Evolutionary conservation across 352 stramenopile genomes (phyloP), one percentile per base, ranked within the genome.

Genomic region (Pythium oligandrum): DNA sequence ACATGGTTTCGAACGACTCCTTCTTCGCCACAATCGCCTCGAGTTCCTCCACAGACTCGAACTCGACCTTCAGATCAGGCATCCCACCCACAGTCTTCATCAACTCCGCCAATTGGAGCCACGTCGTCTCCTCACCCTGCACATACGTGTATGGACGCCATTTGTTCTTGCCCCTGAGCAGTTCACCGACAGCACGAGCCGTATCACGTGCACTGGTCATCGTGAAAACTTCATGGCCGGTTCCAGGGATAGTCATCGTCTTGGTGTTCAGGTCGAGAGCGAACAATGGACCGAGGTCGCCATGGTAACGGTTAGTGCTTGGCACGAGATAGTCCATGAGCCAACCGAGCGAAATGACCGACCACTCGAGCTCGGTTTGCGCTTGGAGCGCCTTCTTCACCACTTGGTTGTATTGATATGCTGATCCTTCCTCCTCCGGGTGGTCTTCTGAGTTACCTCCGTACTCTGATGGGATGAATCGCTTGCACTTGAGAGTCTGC

Each of bases 401-500:
- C 7, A 44, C 36, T 12, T 35, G 4, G 12, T 68, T 55, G 39
- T 52, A 42, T 11, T 58, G 38, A 39, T 70, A 53, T 10, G 50
- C 26, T n/a, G n/a, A n/a, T n/a, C n/a, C n/a, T n/a, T n/a, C n/a
- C 3, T 53, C 37, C 33, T 75, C 55, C 0, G 57, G 58, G 45
- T 61, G 54, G 2, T 68, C 57, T 39, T 79, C 66, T 7, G 44
- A 37, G 51, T 76, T 75, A 39, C 37, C 64, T 3, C 58, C 61
- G 40, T 63, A 80, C 57, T 74, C 67, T 10, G 64, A 52, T 12
- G 70, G 64, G 49, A 80, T 73, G 53, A 76, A 80, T 46, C 70
- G 67, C 61, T 75, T 72, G 57, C 70, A 79, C 30, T 67, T 76
- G 42, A 57, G 40, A 12, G 63, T 57, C 26, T 59, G 44, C 44